Base-by-base conservation (phyloP, 805 yeast species). In the Saccharomycopsis sp. region DNA sequence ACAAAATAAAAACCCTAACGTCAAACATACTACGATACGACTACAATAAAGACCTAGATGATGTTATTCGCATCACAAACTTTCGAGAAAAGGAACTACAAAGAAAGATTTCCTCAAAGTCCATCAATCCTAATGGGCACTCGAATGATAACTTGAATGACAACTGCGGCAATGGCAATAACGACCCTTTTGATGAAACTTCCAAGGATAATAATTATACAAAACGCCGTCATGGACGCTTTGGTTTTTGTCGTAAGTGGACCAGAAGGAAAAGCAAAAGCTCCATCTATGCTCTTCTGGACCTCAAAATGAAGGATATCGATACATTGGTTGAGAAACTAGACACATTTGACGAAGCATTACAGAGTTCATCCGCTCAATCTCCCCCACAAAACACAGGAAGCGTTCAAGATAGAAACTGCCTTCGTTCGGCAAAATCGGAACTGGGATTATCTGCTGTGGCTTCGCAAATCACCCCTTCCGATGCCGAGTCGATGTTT, bases 261-360 rank as follows among this genome's bases (percentile, higher is more conserved):
- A 44, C 8, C 4, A 44, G 21, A 44, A 12, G 21, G 9, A 44
- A 44, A 44, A 44, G n/a, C n/a, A n/a, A 44, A 7, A 4, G 21
- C 8, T 44, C 48, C 16, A 44, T 44, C 16, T 44, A 44, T 18
- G 21, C 21, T 4, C 48, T 44, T 44, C 8, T 12, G 8, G 48
- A 44, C 21, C 20, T 44, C 16, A 52, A 52, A 41, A 52, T 52
- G 21, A 18, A 15, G 15, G 55, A 52, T 3, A 52, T 52, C 21
- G 55, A 52, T n/a, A 9, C 15, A n/a, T 34, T 52, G 29, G 55
- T 52, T 20, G 47, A 29, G 9, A 14, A 21, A 18, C 23, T 52
- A 4, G 47, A 52, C 21, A 24, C 2, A 14, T 52, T 34, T 16
- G 55, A 52, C 14, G 7, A 12, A 20, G 44, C 40, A 14, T 21